A percentile compares a stretch with the other conserved stretches of the same genome.
Conservation (phyloP, 805 yeast genomes). For the Kuraishia piskuri region DNA sequence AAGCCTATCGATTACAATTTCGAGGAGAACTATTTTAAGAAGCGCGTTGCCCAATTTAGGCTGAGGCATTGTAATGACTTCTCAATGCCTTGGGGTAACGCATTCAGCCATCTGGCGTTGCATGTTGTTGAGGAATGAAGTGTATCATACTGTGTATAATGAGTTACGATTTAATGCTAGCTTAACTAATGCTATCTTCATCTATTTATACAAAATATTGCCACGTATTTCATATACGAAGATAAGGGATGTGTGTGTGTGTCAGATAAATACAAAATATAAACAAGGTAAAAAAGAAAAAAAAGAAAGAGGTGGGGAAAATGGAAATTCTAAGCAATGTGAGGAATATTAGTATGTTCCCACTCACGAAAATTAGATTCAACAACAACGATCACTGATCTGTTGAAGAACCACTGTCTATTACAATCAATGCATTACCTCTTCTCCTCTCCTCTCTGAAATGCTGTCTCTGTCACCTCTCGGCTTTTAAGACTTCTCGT, state of each 20-base stretch:
- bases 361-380: background rate
- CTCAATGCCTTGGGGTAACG: conserved; percentile 11
- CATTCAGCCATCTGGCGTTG: conserved; percentile 17
- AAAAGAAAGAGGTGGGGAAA: background rate
- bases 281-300: background rate
- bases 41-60: conserved; percentile 1
- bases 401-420: background rate
- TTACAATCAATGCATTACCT: background rate
- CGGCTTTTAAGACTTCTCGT: conserved; percentile 37
- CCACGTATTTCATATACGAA: conserved; percentile 10
- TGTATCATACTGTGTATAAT: background rate
- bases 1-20: conserved; percentile 15
- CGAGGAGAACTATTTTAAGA: conserved; percentile 12
- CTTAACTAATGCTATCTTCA: background rate
- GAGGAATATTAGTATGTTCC: background rate
- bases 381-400: background rate
- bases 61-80: conserved; percentile 5
- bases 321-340: background rate
- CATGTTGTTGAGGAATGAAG: conserved; percentile 5
- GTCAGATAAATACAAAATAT: background rate
- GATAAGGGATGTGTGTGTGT: background rate
- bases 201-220: conserved; percentile 6
- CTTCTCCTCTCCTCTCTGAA: background rate
- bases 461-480: background rate
- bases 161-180: background rate